Base-by-base conservation (phyloP, 768 basidiomycete genomes). In the Termitomyces sp. region DNA sequence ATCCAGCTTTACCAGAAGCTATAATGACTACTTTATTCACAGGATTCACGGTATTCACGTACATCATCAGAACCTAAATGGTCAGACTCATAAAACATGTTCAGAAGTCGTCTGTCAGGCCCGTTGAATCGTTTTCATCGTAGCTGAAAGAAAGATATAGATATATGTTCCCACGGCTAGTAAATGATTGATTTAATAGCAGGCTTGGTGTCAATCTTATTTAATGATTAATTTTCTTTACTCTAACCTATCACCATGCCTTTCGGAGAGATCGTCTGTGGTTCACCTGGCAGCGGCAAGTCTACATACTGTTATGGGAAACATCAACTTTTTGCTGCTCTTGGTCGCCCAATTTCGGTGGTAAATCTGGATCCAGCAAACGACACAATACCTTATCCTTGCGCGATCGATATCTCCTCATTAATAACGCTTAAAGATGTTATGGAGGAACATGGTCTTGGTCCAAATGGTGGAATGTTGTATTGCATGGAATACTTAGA, bases 401-500 rank as follows among this genome's bases (percentile, higher is more conserved):
- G 93, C 68, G 85, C 90, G 0, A 77, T 99, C 68, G 85, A 90
- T 68, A 89, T 98, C 50, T 79, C 89, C 0, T 83, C 84, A 0
- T 82, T 98, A 54, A 90, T 99, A 69, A 93, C 89, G 0, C 83
- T 98, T 37, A 76, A 87, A 47, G 89, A 93, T 63, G 93, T 84
- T 17, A 97, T 98, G 95, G 72, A 84, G 12, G 83, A 86, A 52
- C 83, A 89, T 63, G 83, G 84, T 0, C 79, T 99, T 1, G 97
- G 97, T 0, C 97, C 97, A 0, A 99, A 99, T 63, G 97, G 97
- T 14, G 96, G 84, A 6, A 92, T 98, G 87, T 72, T 98, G 27
- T 98, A 94, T 66, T 96, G 94, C 68, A 90, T 97, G 82, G 95
- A 98, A 67, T 97, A 98, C 66, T 82, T 99, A 10, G 95, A 98